Base-by-base conservation (phyloP, 805 yeast species). In the Lachancea quebecensis region DNA sequence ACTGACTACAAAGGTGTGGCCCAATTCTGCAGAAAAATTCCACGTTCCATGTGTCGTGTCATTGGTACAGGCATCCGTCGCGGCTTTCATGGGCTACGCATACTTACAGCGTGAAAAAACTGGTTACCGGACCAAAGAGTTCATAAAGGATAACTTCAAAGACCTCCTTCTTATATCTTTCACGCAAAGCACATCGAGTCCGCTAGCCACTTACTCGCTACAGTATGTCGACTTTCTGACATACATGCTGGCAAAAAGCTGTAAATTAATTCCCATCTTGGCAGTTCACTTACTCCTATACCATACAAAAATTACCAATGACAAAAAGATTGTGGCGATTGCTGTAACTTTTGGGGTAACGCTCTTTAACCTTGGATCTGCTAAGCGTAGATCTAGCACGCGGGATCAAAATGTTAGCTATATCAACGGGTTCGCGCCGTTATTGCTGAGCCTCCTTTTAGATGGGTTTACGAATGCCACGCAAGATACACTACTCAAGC, bases 231-330 rank as follows among this genome's bases (percentile, higher is more conserved):
- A 87, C 59, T 93, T 85, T 59, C 68, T 93, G 57, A 84, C 95
- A 0, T 83, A 78, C 55, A 74, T 91, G 50, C 73, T 93, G 49
- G 95, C 96, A 15, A 93, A 93, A 60, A 83, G 95, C 44, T 91
- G 98, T 62, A 93, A 93, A 58, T 73, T 93, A 63, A 78, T 93
- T 17, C 99, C 99, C 0, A 95, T 91, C n/a, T 81, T 93, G 83
- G 60, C 85, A 30, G 85, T 93, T 2, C 96, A 89, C 57, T 67
- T 82, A 46, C 53, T 79, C 12, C 55, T 86, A 10, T 91, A 89
- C 66, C 72, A 83, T 36, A 78, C 85, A 3, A 67, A 65, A 43
- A 91, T 87, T 62, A 89, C 96, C 0, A 44, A 64, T 2, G 79
- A 82, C 66, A 93, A 93, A 65, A 85, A 85, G 59, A 48, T 77